These are phyloP conservation scores for Blastocystis sp. DNA, from an alignment of 352 stramenopile genomes.

Conservation along the genomic window DNA sequence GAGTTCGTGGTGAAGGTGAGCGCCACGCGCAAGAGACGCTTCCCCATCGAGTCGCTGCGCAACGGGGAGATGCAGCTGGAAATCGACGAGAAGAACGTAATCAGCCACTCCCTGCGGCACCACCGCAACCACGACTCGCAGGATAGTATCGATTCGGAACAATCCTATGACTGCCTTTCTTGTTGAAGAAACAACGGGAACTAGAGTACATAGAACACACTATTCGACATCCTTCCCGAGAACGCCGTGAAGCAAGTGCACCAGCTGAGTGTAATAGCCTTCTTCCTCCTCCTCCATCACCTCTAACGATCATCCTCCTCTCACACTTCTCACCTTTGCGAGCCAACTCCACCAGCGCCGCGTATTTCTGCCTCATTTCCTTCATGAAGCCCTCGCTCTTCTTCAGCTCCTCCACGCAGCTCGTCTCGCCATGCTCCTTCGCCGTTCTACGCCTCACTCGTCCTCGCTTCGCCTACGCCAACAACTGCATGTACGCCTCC, in stretches of 20 bases:
- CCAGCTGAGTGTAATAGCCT: conserved; percentile 42
- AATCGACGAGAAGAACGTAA: conserved; percentile 1
- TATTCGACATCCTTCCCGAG: conserved; percentile 33
- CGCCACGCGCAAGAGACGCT: conserved; percentile 54
- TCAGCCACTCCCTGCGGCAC: not conserved
- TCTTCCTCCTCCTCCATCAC: conserved; percentile 45
- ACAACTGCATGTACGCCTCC: conserved; percentile 37
- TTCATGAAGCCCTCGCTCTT: conserved; percentile 41
- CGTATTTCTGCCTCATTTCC: conserved; percentile 2
- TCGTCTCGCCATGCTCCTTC: conserved; percentile 25
- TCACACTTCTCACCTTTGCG: not conserved
- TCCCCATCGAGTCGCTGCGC: conserved; percentile 34
- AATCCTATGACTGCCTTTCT: not conserved
- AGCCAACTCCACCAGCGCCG: not conserved
- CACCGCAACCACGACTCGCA: not conserved
- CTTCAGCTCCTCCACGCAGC: conserved; percentile 24
- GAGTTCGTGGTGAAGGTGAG: conserved; percentile 69
- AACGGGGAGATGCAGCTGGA: conserved; percentile 42
- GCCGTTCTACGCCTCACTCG: not conserved
- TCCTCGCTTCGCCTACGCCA: not conserved
- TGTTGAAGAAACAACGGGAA: not conserved
- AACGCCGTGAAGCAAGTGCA: conserved; percentile 26
- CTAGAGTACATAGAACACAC: not conserved
- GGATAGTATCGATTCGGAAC: not conserved
- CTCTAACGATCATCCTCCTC: conserved; percentile 1